Percentiles rank a stretch among this genome's conserved stretches.
Evolutionary conservation across 805 yeast genomes (phyloP).

Genomic region (Ogataea methylovora): DNA sequence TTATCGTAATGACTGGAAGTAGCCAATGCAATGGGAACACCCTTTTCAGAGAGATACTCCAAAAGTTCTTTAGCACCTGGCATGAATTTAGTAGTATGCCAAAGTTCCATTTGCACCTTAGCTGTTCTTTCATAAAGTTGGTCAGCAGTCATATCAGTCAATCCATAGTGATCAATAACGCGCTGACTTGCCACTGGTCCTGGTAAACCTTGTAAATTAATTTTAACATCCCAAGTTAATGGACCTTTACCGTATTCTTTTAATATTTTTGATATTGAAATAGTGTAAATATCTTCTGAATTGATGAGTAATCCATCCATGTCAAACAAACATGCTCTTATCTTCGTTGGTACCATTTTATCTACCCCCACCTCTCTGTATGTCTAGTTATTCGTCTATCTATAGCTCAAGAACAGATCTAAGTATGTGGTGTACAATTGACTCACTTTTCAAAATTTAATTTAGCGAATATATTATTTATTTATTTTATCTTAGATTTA

Average conservation of each 20-base stretch:
- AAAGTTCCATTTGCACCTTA: constrained; percentile 44
- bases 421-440: no score
- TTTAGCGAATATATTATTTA: no score
- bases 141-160: constrained; percentile 54
- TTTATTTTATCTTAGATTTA: no score
- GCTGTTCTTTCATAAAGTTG: constrained; percentile 49
- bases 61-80: constrained; percentile 83
- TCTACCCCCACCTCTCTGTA: no score
- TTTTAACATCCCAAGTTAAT: constrained; percentile 84
- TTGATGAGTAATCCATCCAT: constrained; percentile 94
- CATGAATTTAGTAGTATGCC: constrained; percentile 60
- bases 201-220: constrained; percentile 85
- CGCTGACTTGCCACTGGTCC: constrained; percentile 65
- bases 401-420: no score
- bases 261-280: constrained; percentile 60
- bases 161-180: constrained; percentile 58
- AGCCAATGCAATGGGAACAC: constrained; percentile 82
- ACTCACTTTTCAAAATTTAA: no score
- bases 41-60: constrained; percentile 36
- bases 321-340: constrained; percentile 38
- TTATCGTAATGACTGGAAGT: constrained; percentile 69
- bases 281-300: constrained; percentile 89
- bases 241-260: constrained; percentile 68
- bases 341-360: constrained; percentile 8
- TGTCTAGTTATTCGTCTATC: no score